Percentiles rank a stretch among this genome's conserved stretches.
phyloP scores from a whole-genome alignment of 208 protist species.

The Acanthamoeba healyi region DNA sequence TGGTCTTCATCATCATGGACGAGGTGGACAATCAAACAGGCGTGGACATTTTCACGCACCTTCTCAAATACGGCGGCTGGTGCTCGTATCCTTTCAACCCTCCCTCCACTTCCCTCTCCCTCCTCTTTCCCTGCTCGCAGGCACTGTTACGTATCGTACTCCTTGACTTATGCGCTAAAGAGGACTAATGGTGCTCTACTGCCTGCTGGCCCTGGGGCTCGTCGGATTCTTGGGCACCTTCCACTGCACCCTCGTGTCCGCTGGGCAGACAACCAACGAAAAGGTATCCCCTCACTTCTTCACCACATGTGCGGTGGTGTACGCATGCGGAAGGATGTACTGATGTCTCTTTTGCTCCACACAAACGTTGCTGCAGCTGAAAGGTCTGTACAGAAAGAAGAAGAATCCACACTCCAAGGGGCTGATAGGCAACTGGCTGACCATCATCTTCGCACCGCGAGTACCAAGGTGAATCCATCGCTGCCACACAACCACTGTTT shows the following conservation, averaged over 20 bases:
- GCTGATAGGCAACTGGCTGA: slow-evolving; percentile 7
- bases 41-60: slow-evolving; percentile 21
- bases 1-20: slow-evolving; percentile 46
- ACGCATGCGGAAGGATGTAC: no score
- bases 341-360: not conserved
- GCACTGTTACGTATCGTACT: slow-evolving; percentile 40
- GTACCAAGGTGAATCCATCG: not conserved
- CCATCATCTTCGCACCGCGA: not conserved
- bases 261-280: slow-evolving; percentile 81
- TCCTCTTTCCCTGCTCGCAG: not conserved
- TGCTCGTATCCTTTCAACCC: slow-evolving; percentile 55
- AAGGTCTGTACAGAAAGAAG: slow-evolving; percentile 71
- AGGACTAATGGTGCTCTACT: slow-evolving; percentile 69
- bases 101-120: no score
- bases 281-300: slow-evolving; percentile 5
- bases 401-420: slow-evolving; percentile 67
- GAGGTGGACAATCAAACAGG: slow-evolving; percentile 16
- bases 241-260: slow-evolving; percentile 76
- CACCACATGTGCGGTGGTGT: no score
- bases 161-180: slow-evolving; percentile 59
- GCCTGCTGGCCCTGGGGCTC: slow-evolving; percentile 74
- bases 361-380: not conserved
- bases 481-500: not conserved
- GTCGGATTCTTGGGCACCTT: slow-evolving; percentile 77
- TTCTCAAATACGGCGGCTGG: slow-evolving; percentile 59